Percentiles rank a stretch among this genome's conserved stretches.
These are phyloP conservation scores for Fusarium sororula DNA, from an alignment of 2,329 filamentous ascomycete genomes.

Conservation along the genomic window DNA sequence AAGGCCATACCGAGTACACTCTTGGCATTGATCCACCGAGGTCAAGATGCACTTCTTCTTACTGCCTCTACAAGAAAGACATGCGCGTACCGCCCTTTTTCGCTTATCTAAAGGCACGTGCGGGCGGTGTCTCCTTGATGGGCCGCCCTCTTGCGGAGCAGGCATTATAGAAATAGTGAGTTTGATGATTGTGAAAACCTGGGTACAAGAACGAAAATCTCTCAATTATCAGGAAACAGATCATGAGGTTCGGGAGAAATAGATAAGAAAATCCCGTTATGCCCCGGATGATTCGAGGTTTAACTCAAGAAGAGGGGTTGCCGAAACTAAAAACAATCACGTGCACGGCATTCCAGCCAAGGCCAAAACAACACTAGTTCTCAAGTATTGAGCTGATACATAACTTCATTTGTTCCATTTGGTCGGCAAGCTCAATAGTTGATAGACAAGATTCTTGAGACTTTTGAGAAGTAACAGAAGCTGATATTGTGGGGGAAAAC, in stretches of 20 bases:
- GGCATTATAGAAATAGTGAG: background rate
- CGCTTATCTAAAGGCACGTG: background rate
- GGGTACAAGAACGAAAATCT: background rate
- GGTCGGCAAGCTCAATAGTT: too few relatives aligned
- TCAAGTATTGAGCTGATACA: background rate
- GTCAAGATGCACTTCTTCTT: background rate
- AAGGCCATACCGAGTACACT: background rate
- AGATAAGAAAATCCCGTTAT: background rate
- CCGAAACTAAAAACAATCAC: background rate
- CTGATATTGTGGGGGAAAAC: background rate
- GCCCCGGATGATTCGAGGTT: background rate
- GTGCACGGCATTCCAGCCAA: background rate
- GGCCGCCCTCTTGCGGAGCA: background rate
- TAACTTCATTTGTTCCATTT: too few relatives aligned
- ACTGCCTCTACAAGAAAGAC: background rate
- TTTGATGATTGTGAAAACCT: background rate
- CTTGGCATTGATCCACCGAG: background rate
- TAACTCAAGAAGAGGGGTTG: background rate
- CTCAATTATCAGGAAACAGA: background rate
- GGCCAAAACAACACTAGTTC: background rate
- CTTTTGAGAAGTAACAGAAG: background rate
- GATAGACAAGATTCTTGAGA: background rate
- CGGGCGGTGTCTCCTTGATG: background rate
- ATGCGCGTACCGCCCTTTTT: background rate
- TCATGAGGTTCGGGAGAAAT: background rate